Base-by-base conservation (phyloP, 2,329 filamentous ascomycete genomes). In the Pseudocercospora eumusae region DNA sequence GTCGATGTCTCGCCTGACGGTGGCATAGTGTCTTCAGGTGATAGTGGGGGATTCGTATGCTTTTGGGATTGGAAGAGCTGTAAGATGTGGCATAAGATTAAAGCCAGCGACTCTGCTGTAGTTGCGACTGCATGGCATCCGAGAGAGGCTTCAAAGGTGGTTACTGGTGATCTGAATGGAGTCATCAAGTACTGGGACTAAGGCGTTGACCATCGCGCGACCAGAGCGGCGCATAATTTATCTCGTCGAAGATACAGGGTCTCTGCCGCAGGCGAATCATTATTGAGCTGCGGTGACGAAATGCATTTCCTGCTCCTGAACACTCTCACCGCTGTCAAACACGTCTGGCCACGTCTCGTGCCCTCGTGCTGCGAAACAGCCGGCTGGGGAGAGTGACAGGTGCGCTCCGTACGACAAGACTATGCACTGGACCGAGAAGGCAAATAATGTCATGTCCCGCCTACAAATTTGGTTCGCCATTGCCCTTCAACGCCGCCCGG, bases 21-120 rank as follows among this genome's bases (percentile, higher is more conserved):
- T 0, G 92, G 96, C 74, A 96, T 97, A 75, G 82, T 99, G 59
- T 89, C 87, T 20, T 90, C 86, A 18, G 95, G 95, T 64, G 95
- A 99, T 76, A 91, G 87, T 56, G 92, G 86, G 15, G 95, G 96
- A 36, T 97, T 86, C 72, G 87, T 96, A 53, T 96, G 91, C 78
- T 97, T 98, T 79, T 99, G 93, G 92, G 95, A 98, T 78, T 99
- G 93, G 91, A 99, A 99, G 85, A 97, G 92, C 42, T 96, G 93
- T 77, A 98, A 97, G 80, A 93, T 99, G 92, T 96, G 92, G 78
- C 92, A 96, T 79, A 98, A 98, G 83, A 86, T 99, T 67, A 86
- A 90, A 78, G 93, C 92, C 23, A 87, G 91, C 62, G 92, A 92
- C 59, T 86, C 89, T 57, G 87, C 93, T 4, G 83, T 97, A 59